Evolutionary conservation across 192 early-diverging fungal genomes (phyloP), one percentile per base, ranked within the genome.

Genomic region (Podochytrium sp.): DNA sequence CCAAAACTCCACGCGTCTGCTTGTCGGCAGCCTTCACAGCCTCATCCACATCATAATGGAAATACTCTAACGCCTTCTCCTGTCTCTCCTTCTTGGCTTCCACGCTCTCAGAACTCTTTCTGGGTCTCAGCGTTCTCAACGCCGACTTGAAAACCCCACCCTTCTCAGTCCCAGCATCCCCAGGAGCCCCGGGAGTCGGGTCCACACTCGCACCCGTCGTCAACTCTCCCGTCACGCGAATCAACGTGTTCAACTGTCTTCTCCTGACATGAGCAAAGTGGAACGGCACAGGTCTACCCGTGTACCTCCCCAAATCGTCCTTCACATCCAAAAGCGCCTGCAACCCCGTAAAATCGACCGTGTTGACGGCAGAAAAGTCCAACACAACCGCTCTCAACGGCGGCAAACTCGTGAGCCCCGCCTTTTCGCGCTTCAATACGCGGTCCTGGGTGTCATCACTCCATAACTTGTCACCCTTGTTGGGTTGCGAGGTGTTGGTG

Each of bases 271-370:
- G 63, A 4, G 84, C 87, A 75, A 90, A 90, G 65, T 87, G 81
- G 80, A 88, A 84, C 32, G 77, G 42, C 10, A 90, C 85, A 1
- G 39, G 4, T 30, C 60, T 37, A 49, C 86, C 79, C 6, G 87
- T 79, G 51, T 83, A 86, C 40, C 80, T 76, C 52, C 83, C 85
- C 18, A 88, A 78, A 63, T 90, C 86, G 32, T 78, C 75, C 27
- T 85, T 81, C 14, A 89, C 78, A 43, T 94, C 92, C 4, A 91
- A 76, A 4, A 97, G 84, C 32, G 83, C 83, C 75, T 93, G 91
- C 38, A 92, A 69, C 16, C 92, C 94, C 0, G 94, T 92, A 18
- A 89, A 86, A 70, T 97, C 95, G 52, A 95, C 84, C 34, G 85
- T 70, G 40, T 91, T 89, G 30, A 96, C 93, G 32, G 85, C 88